Conservation (phyloP, 2,329 filamentous ascomycete species). For the Penicillium sclerotiorum region DNA sequence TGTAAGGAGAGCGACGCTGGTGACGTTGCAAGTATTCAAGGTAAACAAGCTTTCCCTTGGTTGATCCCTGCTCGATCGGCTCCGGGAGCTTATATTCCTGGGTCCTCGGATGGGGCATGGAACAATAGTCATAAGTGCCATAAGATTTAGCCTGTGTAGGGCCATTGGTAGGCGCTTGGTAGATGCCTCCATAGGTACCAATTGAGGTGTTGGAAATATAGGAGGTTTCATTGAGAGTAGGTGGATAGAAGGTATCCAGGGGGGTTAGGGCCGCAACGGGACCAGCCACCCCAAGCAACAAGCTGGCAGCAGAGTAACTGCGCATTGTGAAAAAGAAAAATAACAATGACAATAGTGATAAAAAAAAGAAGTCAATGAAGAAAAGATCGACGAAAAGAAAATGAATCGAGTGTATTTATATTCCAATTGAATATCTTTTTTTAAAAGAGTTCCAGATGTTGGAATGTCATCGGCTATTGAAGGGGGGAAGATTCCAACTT, state of each 20-base stretch:
- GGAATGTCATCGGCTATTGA: too few relatives aligned
- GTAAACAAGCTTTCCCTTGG: constrained; percentile 37
- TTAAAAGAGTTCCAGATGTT: too few relatives aligned
- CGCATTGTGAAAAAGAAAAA: constrained; percentile 11
- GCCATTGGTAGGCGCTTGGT: constrained; percentile 30
- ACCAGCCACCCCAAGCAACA: constrained; percentile 7
- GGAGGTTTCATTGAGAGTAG: constrained; percentile 38
- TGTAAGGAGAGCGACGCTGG: constrained; percentile 43
- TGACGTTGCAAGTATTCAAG: constrained; percentile 45
- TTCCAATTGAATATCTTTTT: too few relatives aligned
- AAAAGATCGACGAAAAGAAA: too few relatives aligned
- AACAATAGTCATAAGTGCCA: constrained; percentile 44
- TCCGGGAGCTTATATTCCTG: constrained; percentile 35
- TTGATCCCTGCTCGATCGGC: constrained; percentile 29
- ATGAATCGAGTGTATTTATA: too few relatives aligned
- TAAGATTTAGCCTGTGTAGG: constrained; percentile 25
- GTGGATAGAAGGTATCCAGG: constrained; percentile 38
- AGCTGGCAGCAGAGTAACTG: not conserved
- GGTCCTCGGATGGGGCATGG: constrained; percentile 43
- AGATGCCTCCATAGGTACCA: constrained; percentile 42
- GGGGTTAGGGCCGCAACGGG: constrained; percentile 16
- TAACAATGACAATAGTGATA: not conserved
- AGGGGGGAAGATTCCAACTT: not conserved
- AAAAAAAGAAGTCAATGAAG: not conserved
- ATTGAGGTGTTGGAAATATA: constrained; percentile 40